A percentile compares a stretch with the other conserved stretches of the same genome.
Conservation (phyloP, 441 rosid genomes). For the Melianthus villosus region DNA sequence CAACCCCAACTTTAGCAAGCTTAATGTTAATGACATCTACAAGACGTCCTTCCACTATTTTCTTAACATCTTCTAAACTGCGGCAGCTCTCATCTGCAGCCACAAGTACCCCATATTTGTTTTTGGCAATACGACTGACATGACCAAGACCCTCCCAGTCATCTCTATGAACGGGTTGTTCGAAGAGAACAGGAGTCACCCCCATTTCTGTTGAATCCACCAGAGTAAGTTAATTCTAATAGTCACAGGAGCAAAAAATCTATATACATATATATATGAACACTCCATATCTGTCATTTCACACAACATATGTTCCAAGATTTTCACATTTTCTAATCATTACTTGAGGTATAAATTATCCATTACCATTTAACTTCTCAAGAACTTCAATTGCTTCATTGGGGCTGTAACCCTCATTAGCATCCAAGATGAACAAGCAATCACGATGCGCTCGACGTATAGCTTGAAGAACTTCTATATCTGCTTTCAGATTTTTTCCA, state of each 20-base stretch:
- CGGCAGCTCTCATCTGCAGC: conserved; percentile 94
- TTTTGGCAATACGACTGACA: conserved; percentile 43
- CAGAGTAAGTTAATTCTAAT: not conserved
- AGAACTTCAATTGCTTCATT: conserved; percentile 69
- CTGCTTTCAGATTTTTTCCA: conserved; percentile 58
- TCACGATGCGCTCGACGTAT: conserved; percentile 52
- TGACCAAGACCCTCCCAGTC: conserved; percentile 82
- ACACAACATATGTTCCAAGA: not conserved
- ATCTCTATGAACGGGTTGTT: conserved; percentile 81
- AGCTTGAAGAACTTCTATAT: conserved; percentile 67
- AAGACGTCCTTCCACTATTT: conserved; percentile 39
- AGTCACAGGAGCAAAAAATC: not conserved
- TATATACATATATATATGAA: too few species aligned
- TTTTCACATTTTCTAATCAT: too few species aligned
- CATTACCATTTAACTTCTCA: conserved; percentile 48
- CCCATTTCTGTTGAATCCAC: conserved; percentile 46
- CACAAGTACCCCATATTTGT: conserved; percentile 50
- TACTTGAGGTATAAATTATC: too few species aligned
- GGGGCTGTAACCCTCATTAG: conserved; percentile 70
- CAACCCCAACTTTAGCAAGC: conserved; percentile 69
- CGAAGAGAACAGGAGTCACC: conserved; percentile 69
- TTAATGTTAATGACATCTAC: conserved; percentile 69
- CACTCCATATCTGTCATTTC: not conserved
- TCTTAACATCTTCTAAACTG: conserved; percentile 43
- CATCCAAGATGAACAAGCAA: conserved; percentile 75